Conservation (phyloP, 371 early-diverging fungal genomes). For the Lichtheimia hyalospora region DNA sequence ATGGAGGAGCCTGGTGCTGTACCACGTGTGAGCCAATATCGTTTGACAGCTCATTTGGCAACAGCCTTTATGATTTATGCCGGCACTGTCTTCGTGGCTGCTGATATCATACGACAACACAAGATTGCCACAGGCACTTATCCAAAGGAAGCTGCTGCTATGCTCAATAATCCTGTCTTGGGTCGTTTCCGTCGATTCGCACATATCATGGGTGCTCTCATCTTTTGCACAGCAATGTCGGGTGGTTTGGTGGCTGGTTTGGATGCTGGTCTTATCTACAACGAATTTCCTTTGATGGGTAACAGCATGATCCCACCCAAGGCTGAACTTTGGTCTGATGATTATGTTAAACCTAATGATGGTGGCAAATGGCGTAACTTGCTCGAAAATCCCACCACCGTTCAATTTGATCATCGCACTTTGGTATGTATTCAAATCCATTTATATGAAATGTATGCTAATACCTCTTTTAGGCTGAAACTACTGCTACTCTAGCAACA, state of each 20-base stretch:
- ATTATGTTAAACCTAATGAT: slow-evolving; percentile 57
- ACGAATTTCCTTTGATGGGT: slow-evolving; percentile 95
- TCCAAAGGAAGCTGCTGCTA: slow-evolving; percentile 29
- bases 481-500: slow-evolving; percentile 73
- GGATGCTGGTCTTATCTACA: slow-evolving; percentile 96
- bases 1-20: slow-evolving; percentile 78
- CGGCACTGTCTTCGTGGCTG: slow-evolving; percentile 75
- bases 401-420: slow-evolving; percentile 93
- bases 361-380: slow-evolving; percentile 78
- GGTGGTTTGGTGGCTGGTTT: slow-evolving; percentile 97
- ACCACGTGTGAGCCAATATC: slow-evolving; percentile 93
- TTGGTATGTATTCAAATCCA: slow-evolving; percentile 52
- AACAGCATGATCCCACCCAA: slow-evolving; percentile 70
- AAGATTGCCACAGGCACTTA: slow-evolving; percentile 59
- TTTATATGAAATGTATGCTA: not conserved
- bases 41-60: slow-evolving; percentile 91
- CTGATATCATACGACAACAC: slow-evolving; percentile 68
- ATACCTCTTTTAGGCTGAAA: slow-evolving; percentile 61
- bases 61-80: slow-evolving; percentile 89
- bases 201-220: slow-evolving; percentile 63
- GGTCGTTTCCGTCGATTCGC: slow-evolving; percentile 62
- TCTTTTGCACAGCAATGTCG: slow-evolving; percentile 87
- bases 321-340: slow-evolving; percentile 67
- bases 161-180: slow-evolving; percentile 59
- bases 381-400: slow-evolving; percentile 91